Conservation (phyloP, 2,329 filamentous ascomycete species). For the Cadophora sp. region DNA sequence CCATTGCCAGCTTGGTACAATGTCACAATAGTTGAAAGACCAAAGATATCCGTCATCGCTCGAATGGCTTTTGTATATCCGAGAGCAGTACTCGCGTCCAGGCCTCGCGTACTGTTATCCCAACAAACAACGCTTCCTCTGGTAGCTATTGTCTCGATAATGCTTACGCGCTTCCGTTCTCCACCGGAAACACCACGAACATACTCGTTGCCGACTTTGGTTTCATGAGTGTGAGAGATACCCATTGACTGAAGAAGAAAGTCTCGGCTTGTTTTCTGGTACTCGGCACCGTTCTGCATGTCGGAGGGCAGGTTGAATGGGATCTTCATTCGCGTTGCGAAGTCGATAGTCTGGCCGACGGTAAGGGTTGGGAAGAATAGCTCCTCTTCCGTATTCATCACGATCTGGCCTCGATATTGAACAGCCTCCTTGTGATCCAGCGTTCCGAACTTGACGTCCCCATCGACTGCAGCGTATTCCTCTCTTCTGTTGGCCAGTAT, state of each 20-base stretch:
- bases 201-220: conserved; percentile 63
- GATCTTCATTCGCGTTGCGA: conserved; percentile 60
- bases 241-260: conserved; percentile 48
- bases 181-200: conserved; percentile 68
- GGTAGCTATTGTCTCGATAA: conserved; percentile 54
- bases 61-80: conserved; percentile 65
- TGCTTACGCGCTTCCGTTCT: conserved; percentile 65
- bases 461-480: conserved; percentile 63
- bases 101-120: conserved; percentile 71
- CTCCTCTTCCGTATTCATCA: conserved; percentile 60
- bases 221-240: conserved; percentile 61
- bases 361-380: conserved; percentile 58
- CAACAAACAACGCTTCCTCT: conserved; percentile 60
- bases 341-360: conserved; percentile 58
- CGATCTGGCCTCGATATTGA: conserved; percentile 62
- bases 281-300: conserved; percentile 51
- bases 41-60: conserved; percentile 67
- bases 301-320: conserved; percentile 52
- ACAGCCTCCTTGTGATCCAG: conserved; percentile 50
- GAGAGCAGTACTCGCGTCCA: conserved; percentile 74
- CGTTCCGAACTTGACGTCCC: conserved; percentile 62
- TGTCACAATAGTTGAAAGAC: conserved; percentile 66
- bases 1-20: conserved; percentile 74
- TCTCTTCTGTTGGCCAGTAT: conserved; percentile 68
- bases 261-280: conserved; percentile 46